Conservation (phyloP, 805 yeast species). For the Komagataella mondaviorum region DNA sequence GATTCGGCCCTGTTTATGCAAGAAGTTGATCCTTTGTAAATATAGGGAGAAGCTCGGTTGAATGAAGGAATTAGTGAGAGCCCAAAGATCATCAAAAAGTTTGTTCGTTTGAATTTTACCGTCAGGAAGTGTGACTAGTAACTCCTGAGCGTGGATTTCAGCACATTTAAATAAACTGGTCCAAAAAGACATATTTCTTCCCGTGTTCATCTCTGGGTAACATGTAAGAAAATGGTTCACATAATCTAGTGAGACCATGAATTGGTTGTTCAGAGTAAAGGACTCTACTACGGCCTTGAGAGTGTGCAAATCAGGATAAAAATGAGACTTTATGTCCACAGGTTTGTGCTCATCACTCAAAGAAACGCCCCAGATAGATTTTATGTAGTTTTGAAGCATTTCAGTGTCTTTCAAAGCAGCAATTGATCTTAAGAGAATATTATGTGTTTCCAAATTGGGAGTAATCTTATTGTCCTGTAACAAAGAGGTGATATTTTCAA, state of each 20-base stretch:
- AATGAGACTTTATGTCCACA: slow-evolving; percentile 1
- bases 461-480: not conserved
- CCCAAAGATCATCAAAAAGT: slow-evolving; percentile 9
- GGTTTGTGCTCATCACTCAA: not conserved
- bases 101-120: slow-evolving; percentile 8
- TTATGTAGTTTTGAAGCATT: slow-evolving; percentile 11
- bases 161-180: slow-evolving; percentile 11
- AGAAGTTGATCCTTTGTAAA: not conserved
- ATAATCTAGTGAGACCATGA: slow-evolving; percentile 13
- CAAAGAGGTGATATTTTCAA: not conserved
- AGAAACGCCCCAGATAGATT: slow-evolving; percentile 15
- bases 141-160: slow-evolving; percentile 8
- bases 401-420: slow-evolving; percentile 15
- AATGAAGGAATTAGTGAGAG: not conserved
- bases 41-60: not conserved
- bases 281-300: slow-evolving; percentile 16
- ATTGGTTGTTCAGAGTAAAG: slow-evolving; percentile 15
- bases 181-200: slow-evolving; percentile 13
- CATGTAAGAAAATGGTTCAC: slow-evolving; percentile 11
- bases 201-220: slow-evolving; percentile 9
- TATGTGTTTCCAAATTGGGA: slow-evolving; percentile 1
- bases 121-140: slow-evolving; percentile 2
- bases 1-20: slow-evolving; percentile 8
- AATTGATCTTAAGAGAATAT: slow-evolving; percentile 13
- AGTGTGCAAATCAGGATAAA: slow-evolving; percentile 13